Percentiles rank a stretch among this genome's conserved stretches.
phyloP scores from a whole-genome alignment of 225 moss, liverwort and hornwort species.

The Sphagnum contortum region DNA sequence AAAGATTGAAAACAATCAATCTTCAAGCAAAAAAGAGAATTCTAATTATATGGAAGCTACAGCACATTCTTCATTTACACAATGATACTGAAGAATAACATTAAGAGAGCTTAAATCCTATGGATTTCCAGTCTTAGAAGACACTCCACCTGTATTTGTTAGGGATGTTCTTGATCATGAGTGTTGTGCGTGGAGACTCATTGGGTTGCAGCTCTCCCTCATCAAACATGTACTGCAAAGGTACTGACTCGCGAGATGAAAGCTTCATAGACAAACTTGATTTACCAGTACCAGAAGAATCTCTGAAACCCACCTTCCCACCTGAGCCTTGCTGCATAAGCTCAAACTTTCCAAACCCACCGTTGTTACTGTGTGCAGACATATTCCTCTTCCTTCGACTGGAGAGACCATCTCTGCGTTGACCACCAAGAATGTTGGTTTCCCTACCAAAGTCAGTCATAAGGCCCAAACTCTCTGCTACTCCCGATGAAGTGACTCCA shows the following conservation, averaged over 20 bases:
- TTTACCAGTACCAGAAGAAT: constrained; percentile 60
- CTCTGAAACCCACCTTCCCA: constrained; percentile 25
- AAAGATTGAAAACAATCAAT: too few relatives aligned
- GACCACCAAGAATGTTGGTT: constrained; percentile 9
- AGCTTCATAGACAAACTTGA: constrained; percentile 52
- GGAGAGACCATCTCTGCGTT: constrained; percentile 38
- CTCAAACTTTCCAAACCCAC: constrained; percentile 22
- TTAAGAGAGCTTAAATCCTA: too few relatives aligned
- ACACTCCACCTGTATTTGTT: constrained; percentile 80
- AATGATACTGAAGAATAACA: too few relatives aligned
- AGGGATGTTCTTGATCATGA: constrained; percentile 97
- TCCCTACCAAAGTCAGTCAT: constrained; percentile 30
- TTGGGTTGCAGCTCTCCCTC: constrained; percentile 41
- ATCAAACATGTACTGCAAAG: constrained; percentile 70
- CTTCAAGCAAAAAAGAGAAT: too few relatives aligned
- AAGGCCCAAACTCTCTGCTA: constrained; percentile 16
- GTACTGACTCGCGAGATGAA: constrained; percentile 44
- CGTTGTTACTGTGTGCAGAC: constrained; percentile 9
- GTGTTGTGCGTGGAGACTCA: constrained; percentile 61
- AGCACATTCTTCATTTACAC: too few relatives aligned
- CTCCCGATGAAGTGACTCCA: constrained; percentile 28
- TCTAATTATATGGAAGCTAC: too few relatives aligned
- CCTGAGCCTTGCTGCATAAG: constrained; percentile 18
- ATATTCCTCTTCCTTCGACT: constrained; percentile 48
- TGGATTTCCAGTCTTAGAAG: too few relatives aligned